Evolutionary conservation across 2,329 filamentous ascomycete genomes (phyloP).

Genomic region (Diaporthe citrichinensis): DNA sequence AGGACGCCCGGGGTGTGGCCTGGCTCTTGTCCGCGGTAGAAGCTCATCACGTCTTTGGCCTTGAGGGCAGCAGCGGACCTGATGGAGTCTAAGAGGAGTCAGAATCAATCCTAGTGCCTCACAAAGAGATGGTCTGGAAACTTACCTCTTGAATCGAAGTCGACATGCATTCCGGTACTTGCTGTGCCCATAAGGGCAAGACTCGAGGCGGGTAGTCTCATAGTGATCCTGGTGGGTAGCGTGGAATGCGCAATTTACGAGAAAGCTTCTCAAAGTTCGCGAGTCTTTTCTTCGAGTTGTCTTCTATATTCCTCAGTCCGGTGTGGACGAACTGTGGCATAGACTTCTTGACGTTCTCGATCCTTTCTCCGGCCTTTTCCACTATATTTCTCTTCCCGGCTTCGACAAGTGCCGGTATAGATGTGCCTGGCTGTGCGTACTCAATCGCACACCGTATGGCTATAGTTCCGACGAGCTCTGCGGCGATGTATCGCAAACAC

Average conservation of each 20-base stretch:
- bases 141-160: conserved; percentile 9
- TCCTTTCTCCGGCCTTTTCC: background rate
- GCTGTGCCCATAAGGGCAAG: background rate
- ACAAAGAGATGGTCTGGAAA: background rate
- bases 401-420: background rate
- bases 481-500: background rate
- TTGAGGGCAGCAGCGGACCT: conserved; percentile 60
- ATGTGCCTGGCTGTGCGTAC: background rate
- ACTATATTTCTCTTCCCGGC: background rate
- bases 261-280: background rate
- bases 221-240: background rate
- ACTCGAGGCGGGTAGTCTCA: background rate
- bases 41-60: conserved; percentile 64
- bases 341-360: background rate
- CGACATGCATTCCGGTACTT: background rate
- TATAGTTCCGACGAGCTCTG: background rate
- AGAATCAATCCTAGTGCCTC: background rate
- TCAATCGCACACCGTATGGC: background rate
- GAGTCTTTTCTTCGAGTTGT: background rate
- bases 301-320: background rate
- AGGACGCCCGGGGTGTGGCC: conserved; percentile 67
- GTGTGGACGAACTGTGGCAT: background rate
- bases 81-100: conserved; percentile 57
- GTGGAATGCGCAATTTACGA: background rate
- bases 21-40: conserved; percentile 64